phyloP scores from a whole-genome alignment of 306 rosid species.

The Psophocarpus tetragonolobus region DNA sequence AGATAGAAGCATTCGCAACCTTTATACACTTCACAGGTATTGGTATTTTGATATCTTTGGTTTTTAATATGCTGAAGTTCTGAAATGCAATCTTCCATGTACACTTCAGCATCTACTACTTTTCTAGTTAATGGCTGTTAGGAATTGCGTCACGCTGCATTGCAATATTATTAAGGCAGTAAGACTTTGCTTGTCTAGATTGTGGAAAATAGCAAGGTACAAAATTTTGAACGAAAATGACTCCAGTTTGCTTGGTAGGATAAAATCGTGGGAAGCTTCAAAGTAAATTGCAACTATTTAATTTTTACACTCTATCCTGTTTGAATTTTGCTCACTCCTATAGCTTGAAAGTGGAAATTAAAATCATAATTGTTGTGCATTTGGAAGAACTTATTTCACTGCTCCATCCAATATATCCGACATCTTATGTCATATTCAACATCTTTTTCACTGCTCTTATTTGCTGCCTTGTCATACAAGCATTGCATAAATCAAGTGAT shows the following conservation, averaged over 20 bases:
- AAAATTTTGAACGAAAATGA: not conserved
- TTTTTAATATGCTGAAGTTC: not conserved
- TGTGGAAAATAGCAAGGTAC: not conserved
- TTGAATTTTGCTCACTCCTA: not conserved
- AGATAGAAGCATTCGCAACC: not conserved
- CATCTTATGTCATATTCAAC: not conserved
- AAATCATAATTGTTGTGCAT: not conserved
- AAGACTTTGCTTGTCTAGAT: not conserved
- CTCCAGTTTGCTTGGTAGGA: not conserved
- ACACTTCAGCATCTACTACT: not conserved
- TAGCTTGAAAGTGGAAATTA: not conserved
- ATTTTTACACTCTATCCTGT: not conserved
- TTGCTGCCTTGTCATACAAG: not conserved
- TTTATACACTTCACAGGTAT: constrained; percentile 12
- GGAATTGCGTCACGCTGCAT: not conserved
- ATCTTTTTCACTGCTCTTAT: not conserved
- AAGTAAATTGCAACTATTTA: not conserved
- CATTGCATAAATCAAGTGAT: not conserved
- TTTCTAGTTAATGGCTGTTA: not conserved
- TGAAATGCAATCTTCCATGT: not conserved
- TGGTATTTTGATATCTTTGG: not conserved
- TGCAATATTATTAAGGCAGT: not conserved
- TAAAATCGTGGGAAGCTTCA: not conserved
- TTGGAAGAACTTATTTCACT: not conserved
- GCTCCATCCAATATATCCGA: too few relatives aligned